Conservation (phyloP, 345 rosid genomes). For the Populus simonii region DNA sequence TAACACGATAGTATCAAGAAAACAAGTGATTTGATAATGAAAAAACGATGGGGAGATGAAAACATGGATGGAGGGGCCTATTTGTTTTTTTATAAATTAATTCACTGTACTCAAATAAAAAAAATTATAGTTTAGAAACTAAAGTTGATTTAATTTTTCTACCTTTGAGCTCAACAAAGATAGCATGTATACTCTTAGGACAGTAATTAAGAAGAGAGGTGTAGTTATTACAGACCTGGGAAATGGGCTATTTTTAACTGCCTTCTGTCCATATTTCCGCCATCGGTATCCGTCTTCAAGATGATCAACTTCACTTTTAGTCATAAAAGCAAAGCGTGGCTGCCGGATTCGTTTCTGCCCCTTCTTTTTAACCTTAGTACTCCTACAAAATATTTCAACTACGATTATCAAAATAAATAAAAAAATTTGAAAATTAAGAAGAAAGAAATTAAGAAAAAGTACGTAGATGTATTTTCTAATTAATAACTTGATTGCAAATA, state of each 20-base stretch:
- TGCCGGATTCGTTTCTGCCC: slow-evolving; percentile 81
- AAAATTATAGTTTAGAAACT: neutral
- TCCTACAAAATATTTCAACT: slow-evolving; percentile 51
- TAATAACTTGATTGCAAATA: neutral
- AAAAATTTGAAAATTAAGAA: slow-evolving; percentile 1
- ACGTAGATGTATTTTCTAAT: neutral
- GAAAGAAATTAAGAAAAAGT: too few relatives aligned
- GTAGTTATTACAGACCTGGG: slow-evolving; percentile 57
- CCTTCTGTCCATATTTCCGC: slow-evolving; percentile 90
- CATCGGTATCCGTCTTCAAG: slow-evolving; percentile 96
- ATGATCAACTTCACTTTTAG: slow-evolving; percentile 91
- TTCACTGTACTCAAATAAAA: too few relatives aligned
- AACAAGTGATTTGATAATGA: too few relatives aligned
- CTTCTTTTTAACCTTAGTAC: slow-evolving; percentile 56
- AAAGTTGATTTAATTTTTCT: neutral
- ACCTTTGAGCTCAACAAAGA: neutral
- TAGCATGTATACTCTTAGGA: neutral
- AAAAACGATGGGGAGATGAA: too few relatives aligned
- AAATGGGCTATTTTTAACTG: slow-evolving; percentile 87
- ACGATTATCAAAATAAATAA: slow-evolving; percentile 22
- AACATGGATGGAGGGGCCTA: too few relatives aligned
- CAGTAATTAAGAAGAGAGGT: neutral
- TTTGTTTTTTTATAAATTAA: too few relatives aligned
- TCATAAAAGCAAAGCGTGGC: slow-evolving; percentile 87
- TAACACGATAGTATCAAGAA: too few relatives aligned